phyloP scores from a whole-genome alignment of 495 filamentous ascomycete species.

The Xylaria palmicola region DNA sequence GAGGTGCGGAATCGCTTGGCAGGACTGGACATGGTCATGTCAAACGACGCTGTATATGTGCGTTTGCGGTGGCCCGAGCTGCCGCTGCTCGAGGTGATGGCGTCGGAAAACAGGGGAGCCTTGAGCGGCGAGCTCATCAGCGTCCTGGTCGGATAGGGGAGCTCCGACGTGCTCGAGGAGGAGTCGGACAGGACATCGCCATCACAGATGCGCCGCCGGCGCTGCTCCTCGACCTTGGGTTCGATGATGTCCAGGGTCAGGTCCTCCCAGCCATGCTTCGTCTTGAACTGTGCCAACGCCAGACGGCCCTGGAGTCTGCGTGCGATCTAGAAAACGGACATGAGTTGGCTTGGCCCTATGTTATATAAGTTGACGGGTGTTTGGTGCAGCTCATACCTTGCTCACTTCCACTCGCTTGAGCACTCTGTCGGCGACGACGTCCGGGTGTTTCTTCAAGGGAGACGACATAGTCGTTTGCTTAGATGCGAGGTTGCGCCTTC shows the following conservation, averaged over 20 bases:
- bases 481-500: slow-evolving; percentile 16
- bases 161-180: slow-evolving; percentile 68
- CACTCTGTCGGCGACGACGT: slow-evolving; percentile 67
- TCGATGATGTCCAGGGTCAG: slow-evolving; percentile 73
- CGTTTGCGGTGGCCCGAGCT: slow-evolving; percentile 56
- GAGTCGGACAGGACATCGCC: slow-evolving; percentile 73
- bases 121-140: slow-evolving; percentile 66
- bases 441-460: slow-evolving; percentile 58
- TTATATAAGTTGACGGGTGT: not conserved
- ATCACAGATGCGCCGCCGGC: slow-evolving; percentile 61
- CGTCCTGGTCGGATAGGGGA: slow-evolving; percentile 50
- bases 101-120: slow-evolving; percentile 68
- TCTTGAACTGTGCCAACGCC: slow-evolving; percentile 94
- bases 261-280: slow-evolving; percentile 84
- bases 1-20: slow-evolving; percentile 70
- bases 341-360: slow-evolving; percentile 11
- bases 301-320: slow-evolving; percentile 87
- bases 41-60: slow-evolving; percentile 53
- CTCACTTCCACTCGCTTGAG: slow-evolving; percentile 74
- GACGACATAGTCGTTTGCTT: slow-evolving; percentile 51
- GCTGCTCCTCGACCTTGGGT: slow-evolving; percentile 69
- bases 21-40: slow-evolving; percentile 45
- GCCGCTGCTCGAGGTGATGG: slow-evolving; percentile 57
- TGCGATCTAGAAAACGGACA: slow-evolving; percentile 66
- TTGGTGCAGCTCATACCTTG: slow-evolving; percentile 62